A percentile compares a stretch with the other conserved stretches of the same genome.
Evolutionary conservation across 192 early-diverging fungal genomes (phyloP).

Genomic region (Jimgerdemannia flammicorona): DNA sequence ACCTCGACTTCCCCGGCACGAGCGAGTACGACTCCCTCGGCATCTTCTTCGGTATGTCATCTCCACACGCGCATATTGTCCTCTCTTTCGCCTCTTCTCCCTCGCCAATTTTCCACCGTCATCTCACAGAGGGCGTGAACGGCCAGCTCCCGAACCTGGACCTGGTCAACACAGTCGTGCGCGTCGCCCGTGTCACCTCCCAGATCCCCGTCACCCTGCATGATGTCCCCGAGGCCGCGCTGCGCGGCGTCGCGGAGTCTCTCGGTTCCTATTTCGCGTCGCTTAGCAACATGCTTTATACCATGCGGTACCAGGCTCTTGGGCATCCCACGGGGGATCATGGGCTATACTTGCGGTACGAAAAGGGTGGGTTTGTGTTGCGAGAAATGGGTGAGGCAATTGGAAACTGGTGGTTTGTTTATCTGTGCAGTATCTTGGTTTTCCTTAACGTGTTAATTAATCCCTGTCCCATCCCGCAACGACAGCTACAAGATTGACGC

Average conservation of each 20-base stretch:
- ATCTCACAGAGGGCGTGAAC: constrained; percentile 67
- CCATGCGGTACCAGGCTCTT: constrained; percentile 62
- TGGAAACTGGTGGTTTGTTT: not conserved
- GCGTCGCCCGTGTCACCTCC: constrained; percentile 46
- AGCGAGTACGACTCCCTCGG: constrained; percentile 62
- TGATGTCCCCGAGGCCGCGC: constrained; percentile 21
- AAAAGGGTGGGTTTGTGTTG: not conserved
- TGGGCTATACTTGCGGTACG: constrained; percentile 63
- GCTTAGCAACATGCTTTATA: constrained; percentile 43
- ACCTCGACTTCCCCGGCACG: constrained; percentile 77
- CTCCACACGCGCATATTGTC: no score
- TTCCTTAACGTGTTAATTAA: no score
- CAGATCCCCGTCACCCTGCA: constrained; percentile 59
- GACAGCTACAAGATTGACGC: constrained; percentile 76
- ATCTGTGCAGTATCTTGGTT: not conserved
- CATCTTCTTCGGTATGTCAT: constrained; percentile 60
- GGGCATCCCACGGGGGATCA: constrained; percentile 68
- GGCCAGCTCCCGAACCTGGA: constrained; percentile 93
- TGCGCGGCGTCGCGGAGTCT: constrained; percentile 25
- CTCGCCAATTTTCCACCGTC: not conserved
- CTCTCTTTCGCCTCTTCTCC: not conserved
- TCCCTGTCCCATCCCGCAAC: no score
- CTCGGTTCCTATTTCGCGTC: constrained; percentile 35
- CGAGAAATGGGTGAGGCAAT: not conserved
- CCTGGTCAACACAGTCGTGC: constrained; percentile 72